Evolutionary conservation across 2,329 filamentous ascomycete species (phyloP).

Genomic region (Talaromyces albobiverticillius): DNA sequence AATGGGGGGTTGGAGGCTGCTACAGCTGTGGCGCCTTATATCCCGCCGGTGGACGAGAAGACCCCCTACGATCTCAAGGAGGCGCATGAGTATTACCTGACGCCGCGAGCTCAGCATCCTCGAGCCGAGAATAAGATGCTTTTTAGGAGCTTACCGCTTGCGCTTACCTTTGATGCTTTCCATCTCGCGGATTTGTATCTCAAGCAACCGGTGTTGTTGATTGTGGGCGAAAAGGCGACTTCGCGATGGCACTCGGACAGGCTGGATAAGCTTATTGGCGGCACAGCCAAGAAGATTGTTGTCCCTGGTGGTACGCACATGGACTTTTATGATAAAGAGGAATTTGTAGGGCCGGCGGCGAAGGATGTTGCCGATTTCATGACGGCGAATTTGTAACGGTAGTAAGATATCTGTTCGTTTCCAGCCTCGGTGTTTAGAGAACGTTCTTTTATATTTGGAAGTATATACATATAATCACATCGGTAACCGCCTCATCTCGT

Average conservation of each 20-base stretch:
- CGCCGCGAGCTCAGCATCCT: constrained; percentile 19
- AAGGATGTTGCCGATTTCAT: constrained; percentile 17
- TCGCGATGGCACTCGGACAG: constrained; percentile 18
- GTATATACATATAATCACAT: constrained; percentile 50
- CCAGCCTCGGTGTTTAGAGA: too few species aligned
- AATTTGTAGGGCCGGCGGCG: constrained; percentile 16
- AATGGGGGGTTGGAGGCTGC: not conserved
- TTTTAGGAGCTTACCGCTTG: constrained; percentile 21
- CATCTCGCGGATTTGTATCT: constrained; percentile 22
- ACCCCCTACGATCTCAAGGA: constrained; percentile 17
- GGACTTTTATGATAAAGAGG: constrained; percentile 18
- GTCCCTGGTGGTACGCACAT: constrained; percentile 17
- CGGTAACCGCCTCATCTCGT: constrained; percentile 69
- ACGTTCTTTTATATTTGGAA: too few species aligned
- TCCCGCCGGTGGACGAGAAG: constrained; percentile 10
- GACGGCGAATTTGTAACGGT: constrained; percentile 9
- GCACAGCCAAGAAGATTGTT: constrained; percentile 17
- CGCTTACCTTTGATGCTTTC: constrained; percentile 26
- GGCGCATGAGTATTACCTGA: constrained; percentile 23
- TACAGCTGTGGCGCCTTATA: constrained; percentile 4
- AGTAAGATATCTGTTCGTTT: too few species aligned
- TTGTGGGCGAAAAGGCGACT: constrained; percentile 22
- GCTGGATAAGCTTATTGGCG: constrained; percentile 16
- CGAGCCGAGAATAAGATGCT: constrained; percentile 20
- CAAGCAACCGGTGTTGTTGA: constrained; percentile 27